Conservation (phyloP, 176 grass and related monocot genomes). For the Oryza coarctata region DNA sequence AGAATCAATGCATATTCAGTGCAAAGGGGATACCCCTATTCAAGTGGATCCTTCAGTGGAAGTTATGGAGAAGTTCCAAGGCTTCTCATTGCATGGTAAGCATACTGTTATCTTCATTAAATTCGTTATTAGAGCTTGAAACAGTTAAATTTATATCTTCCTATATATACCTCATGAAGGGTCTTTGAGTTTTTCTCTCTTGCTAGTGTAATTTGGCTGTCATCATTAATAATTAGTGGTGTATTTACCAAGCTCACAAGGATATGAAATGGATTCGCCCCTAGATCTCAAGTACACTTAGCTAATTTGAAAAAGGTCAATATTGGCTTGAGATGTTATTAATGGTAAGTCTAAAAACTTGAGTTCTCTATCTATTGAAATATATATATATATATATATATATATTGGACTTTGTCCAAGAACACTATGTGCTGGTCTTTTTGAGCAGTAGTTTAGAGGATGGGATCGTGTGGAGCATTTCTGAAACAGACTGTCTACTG, state of each 20-base stretch:
- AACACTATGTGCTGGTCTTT: not conserved
- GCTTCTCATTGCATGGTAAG: constrained; percentile 27
- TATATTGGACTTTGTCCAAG: not conserved
- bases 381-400: no score
- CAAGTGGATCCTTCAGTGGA: constrained; percentile 11
- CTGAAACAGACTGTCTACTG: not conserved
- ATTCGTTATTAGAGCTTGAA: not conserved
- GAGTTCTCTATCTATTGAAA: not conserved
- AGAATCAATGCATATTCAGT: constrained; percentile 31
- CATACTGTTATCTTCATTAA: not conserved
- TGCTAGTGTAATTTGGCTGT: not conserved
- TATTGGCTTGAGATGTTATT: not conserved
- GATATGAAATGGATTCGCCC: not conserved
- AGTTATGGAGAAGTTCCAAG: constrained; percentile 22
- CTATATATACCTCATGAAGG: not conserved
- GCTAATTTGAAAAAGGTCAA: not conserved
- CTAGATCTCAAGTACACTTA: not conserved
- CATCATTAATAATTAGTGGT: not conserved
- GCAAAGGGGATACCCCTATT: constrained; percentile 9
- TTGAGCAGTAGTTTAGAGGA: not conserved
- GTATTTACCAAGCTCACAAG: not conserved
- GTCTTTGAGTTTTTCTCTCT: not conserved
- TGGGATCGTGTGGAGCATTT: not conserved
- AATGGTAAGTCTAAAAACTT: not conserved
- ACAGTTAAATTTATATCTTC: not conserved